Conservation (phyloP, 108 stramenopile species). For the Ochromonas danica region DNA sequence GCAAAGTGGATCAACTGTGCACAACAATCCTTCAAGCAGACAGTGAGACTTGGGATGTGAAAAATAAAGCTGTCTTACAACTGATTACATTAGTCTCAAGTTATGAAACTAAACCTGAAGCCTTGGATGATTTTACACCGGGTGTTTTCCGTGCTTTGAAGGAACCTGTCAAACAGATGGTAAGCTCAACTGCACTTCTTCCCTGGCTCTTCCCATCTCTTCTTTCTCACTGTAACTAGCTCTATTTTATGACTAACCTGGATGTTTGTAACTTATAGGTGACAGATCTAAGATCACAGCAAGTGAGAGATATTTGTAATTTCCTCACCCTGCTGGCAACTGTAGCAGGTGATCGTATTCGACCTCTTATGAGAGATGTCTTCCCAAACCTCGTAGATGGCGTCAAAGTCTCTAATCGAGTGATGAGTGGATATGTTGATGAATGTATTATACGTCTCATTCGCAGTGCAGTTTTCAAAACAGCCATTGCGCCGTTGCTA, state of each 20-base stretch:
- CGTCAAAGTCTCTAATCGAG: slow-evolving; percentile 28
- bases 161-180: slow-evolving; percentile 22
- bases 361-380: not conserved
- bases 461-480: not conserved
- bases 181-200: too few relatives aligned
- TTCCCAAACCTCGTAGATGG: slow-evolving; percentile 4
- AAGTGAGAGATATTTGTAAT: slow-evolving; percentile 32
- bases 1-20: slow-evolving; percentile 10
- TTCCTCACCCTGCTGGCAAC: not conserved
- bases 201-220: too few relatives aligned
- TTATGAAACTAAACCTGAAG: slow-evolving; percentile 10
- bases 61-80: slow-evolving; percentile 27
- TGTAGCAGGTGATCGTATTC: not conserved
- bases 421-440: slow-evolving; percentile 35
- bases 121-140: not conserved
- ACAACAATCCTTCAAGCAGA: not conserved
- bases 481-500: not conserved
- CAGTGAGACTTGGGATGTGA: slow-evolving; percentile 12
- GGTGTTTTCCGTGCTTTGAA: slow-evolving; percentile 2
- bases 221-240: too few relatives aligned
- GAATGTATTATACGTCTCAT: slow-evolving; percentile 20
- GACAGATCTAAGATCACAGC: slow-evolving; percentile 32
- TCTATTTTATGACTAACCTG: not conserved
- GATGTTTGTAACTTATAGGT: not conserved
- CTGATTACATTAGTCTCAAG: not conserved